Evolutionary conservation across 192 early-diverging fungal species (phyloP).

Genomic region (Umbelopsis sp.): DNA sequence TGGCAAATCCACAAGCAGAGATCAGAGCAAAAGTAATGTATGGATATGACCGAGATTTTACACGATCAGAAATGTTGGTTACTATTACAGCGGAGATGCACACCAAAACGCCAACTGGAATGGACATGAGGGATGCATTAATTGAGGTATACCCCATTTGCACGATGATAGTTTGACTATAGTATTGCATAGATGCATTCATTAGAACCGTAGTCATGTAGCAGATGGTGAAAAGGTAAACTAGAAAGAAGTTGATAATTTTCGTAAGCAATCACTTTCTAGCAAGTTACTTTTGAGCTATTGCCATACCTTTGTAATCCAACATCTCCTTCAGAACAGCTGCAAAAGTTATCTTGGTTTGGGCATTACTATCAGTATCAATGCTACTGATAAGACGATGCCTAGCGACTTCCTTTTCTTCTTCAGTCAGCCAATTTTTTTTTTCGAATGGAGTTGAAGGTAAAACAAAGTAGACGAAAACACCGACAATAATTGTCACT

Average conservation of each 20-base stretch:
- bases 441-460: background rate
- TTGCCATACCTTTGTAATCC: background rate
- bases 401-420: background rate
- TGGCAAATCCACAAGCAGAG: background rate
- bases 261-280: background rate
- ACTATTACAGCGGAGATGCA: background rate
- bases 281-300: background rate
- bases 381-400: background rate
- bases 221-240: background rate
- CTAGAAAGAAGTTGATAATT: background rate
- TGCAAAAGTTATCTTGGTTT: background rate
- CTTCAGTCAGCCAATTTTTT: background rate
- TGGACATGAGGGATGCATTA: background rate
- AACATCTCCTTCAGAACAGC: background rate
- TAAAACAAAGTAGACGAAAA: background rate
- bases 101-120: background rate
- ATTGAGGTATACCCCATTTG: conserved; percentile 11
- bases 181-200: background rate
- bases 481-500: background rate
- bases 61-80: background rate
- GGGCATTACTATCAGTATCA: background rate
- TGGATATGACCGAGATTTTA: background rate
- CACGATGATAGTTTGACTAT: background rate
- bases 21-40: background rate
- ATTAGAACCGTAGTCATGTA: background rate